Percentiles rank a stretch among this genome's conserved stretches.
phyloP scores from a whole-genome alignment of 2,329 filamentous ascomycete species.

The Trichophyton verrucosum region DNA sequence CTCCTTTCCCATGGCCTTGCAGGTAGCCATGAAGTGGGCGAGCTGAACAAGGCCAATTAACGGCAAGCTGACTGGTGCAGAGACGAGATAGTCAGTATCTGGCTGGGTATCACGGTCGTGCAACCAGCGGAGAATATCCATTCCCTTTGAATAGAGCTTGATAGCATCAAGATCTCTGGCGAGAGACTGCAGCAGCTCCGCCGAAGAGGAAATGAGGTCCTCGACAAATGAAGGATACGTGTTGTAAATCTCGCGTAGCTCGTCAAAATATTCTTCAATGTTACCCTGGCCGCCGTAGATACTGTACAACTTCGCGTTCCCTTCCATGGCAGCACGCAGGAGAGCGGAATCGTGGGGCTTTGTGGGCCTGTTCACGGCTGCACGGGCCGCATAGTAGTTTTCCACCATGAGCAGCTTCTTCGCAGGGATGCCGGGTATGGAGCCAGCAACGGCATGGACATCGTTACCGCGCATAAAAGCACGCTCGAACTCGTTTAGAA shows the following conservation, averaged over 20 bases:
- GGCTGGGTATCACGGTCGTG: conserved; percentile 80
- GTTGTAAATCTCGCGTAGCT: conserved; percentile 78
- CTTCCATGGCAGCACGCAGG: conserved; percentile 74
- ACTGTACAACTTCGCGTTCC: conserved; percentile 73
- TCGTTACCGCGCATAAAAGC: conserved; percentile 92
- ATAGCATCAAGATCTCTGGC: conserved; percentile 73
- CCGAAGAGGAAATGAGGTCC: conserved; percentile 67
- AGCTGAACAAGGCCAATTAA: conserved; percentile 93
- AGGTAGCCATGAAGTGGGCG: conserved; percentile 89
- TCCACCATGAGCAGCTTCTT: conserved; percentile 87
- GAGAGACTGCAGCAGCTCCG: conserved; percentile 75
- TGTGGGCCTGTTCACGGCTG: conserved; percentile 71
- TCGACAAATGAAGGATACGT: conserved; percentile 87
- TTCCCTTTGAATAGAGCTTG: conserved; percentile 94
- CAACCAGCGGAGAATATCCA: conserved; percentile 90
- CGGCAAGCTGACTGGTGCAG: conserved; percentile 88
- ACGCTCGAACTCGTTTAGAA: conserved; percentile 92
- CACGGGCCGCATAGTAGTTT: conserved; percentile 82
- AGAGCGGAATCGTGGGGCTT: conserved; percentile 89
- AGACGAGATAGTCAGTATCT: conserved; percentile 86
- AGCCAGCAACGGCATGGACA: conserved; percentile 77
- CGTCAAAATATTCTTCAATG: conserved; percentile 98
- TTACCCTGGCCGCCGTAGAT: conserved; percentile 97
- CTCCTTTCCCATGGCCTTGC: conserved; percentile 77
- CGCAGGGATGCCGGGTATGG: conserved; percentile 73